Base-by-base conservation (phyloP, 306 rosid species). In the Begonia masoniana region DNA sequence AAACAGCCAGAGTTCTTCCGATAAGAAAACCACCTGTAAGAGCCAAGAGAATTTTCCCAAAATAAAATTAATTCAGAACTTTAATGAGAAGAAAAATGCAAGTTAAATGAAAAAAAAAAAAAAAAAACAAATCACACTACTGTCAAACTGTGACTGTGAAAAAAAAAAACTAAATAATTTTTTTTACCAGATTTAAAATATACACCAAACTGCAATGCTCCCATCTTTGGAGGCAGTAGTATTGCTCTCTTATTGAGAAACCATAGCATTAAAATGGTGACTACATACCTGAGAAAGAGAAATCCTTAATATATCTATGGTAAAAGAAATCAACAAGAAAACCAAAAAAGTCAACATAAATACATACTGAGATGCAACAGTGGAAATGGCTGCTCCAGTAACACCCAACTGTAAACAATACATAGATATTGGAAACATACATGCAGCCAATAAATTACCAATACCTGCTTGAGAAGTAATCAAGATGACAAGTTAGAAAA, bases 1-100 rank as follows among this genome's bases (percentile, higher is more conserved):
- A 78, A 75, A 81, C 86, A 75, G 99, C 76, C 65, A 91, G 80
- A 68, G 99, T 91, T 76, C 99, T 77, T 66, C 82, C 99, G 67
- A 91, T 70, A 69, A 91, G 80, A 73, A 83, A 86, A 59, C 92
- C 96, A 69, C 99, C 96, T 91, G 75, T 15, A 58, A 72, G 55
- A 71, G 67, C 61, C 58, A 39, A 58, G 58, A 47, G 62, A 57
- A 60, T 66, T 48, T 45, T n/a, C 3, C 10, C 12, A 21, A 53
- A 39, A 31, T 31, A 31, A 5, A 4, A 31, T 31, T 31, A 31
- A 31, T 31, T 31, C 8, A 31, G 9, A 31, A 31, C 3, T 31
- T 31, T 31, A 31, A 31, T 7, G 39, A 31, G 39, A 31, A 31
- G 39, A 7, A 31, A 31, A 31, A 31, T 31, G 39, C 7, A 31